Conservation (phyloP, 2,329 filamentous ascomycete genomes). For the Trichoderma semiorbis region DNA sequence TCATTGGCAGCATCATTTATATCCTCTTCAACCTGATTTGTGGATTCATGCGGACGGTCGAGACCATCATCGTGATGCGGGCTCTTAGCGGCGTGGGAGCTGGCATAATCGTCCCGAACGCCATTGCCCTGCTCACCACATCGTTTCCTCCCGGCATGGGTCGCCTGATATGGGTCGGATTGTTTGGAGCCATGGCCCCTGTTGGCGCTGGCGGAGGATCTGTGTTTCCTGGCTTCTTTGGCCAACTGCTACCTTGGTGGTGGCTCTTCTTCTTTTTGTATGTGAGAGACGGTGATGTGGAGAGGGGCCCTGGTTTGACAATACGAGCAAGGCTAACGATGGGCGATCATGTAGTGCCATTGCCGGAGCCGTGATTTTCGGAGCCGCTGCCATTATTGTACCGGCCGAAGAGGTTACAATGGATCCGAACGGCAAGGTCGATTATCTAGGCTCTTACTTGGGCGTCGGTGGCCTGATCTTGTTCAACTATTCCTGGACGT, state of each 20-base stretch:
- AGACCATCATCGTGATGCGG: constrained; percentile 5
- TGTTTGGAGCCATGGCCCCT: constrained; percentile 12
- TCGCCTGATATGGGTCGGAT: neutral
- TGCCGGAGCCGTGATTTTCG: neutral
- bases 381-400: neutral
- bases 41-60: constrained; percentile 4
- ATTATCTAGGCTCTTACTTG: constrained; percentile 4
- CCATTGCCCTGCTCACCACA: constrained; percentile 7
- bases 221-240: constrained; percentile 7
- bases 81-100: constrained; percentile 8
- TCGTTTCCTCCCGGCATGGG: neutral
- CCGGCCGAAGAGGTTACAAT: constrained; percentile 5
- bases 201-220: constrained; percentile 1
- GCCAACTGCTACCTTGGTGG: constrained; percentile 12
- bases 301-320: neutral
- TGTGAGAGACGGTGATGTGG: neutral
- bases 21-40: neutral
- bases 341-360: neutral
- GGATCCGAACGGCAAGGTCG: constrained; percentile 8
- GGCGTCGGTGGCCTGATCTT: constrained; percentile 2
- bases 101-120: constrained; percentile 12
- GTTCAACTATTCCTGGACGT: constrained; percentile 13
- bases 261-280: constrained; percentile 16
- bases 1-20: constrained; percentile 2
- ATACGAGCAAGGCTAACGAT: neutral